These are phyloP conservation scores for Aschersonia sp. DNA, from an alignment of 2,329 filamentous ascomycete species.

Conservation along the genomic window DNA sequence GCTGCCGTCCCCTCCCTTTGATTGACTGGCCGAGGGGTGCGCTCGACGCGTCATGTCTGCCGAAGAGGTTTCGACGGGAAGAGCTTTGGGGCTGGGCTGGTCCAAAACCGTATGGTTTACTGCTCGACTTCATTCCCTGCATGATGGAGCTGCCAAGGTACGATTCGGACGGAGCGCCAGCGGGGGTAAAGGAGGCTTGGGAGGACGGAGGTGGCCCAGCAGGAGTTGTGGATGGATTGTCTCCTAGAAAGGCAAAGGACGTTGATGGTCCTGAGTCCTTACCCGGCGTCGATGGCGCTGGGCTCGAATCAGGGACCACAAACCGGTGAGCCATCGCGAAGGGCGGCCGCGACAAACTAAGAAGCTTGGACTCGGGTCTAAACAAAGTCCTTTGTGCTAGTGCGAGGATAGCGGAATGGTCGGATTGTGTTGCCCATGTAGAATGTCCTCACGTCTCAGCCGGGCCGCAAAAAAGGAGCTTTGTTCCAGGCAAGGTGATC, in stretches of 20 bases:
- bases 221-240: conserved; percentile 37
- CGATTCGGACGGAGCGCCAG: conserved; percentile 39
- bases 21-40: conserved; percentile 34
- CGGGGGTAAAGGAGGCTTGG: conserved; percentile 38
- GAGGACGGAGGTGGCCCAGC: conserved; percentile 36
- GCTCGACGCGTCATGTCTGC: conserved; percentile 19
- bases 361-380: not conserved
- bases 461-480: too few species aligned
- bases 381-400: not conserved
- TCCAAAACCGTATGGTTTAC: conserved; percentile 26
- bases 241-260: conserved; percentile 23
- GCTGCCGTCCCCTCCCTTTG: conserved; percentile 24
- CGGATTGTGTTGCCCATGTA: too few species aligned
- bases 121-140: conserved; percentile 22
- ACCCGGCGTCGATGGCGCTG: conserved; percentile 35
- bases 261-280: conserved; percentile 17
- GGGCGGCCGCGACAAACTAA: not conserved
- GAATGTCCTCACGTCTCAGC: too few species aligned
- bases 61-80: conserved; percentile 22
- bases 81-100: conserved; percentile 11
- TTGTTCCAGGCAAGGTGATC: too few species aligned
- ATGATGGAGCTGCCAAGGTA: conserved; percentile 40
- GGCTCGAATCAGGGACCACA: conserved; percentile 27
- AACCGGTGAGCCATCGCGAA: conserved; percentile 25
- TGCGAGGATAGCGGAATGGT: not conserved